Evolutionary conservation across 23 red algal species (phyloP).

Genomic region (Gracilaria caudata): DNA sequence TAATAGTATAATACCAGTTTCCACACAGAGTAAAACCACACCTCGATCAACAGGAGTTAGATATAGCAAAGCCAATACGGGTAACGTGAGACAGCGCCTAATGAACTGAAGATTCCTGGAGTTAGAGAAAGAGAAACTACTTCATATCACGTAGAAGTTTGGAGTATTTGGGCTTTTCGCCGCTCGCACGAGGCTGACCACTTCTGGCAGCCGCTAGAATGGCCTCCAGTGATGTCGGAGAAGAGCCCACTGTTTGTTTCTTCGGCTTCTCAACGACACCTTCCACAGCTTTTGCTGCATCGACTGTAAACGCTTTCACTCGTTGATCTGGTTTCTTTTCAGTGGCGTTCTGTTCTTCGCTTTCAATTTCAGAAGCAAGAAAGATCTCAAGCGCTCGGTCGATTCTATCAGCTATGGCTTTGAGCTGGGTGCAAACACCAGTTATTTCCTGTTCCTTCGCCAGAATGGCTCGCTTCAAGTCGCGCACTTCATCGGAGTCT

Average conservation of each 20-base stretch:
- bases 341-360: background rate
- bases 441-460: constrained; percentile 63
- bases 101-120: background rate
- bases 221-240: constrained; percentile 53
- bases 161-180: constrained; percentile 59
- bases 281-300: constrained; percentile 20
- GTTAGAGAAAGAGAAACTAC: background rate
- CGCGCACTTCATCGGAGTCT: constrained; percentile 59
- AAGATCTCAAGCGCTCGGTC: constrained; percentile 39
- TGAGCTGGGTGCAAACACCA: constrained; percentile 21
- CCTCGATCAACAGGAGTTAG: background rate
- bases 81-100: background rate
- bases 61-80: background rate
- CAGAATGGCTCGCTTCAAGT: constrained; percentile 53
- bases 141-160: constrained; percentile 67
- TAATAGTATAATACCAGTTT: background rate
- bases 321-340: background rate
- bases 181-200: background rate
- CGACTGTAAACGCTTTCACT: constrained; percentile 16
- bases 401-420: constrained; percentile 34
- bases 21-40: background rate
- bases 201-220: constrained; percentile 58
- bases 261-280: background rate
- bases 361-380: constrained; percentile 28
- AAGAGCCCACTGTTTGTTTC: background rate